Conservation (phyloP, 345 rosid species). For the Populus ilicifolia region DNA sequence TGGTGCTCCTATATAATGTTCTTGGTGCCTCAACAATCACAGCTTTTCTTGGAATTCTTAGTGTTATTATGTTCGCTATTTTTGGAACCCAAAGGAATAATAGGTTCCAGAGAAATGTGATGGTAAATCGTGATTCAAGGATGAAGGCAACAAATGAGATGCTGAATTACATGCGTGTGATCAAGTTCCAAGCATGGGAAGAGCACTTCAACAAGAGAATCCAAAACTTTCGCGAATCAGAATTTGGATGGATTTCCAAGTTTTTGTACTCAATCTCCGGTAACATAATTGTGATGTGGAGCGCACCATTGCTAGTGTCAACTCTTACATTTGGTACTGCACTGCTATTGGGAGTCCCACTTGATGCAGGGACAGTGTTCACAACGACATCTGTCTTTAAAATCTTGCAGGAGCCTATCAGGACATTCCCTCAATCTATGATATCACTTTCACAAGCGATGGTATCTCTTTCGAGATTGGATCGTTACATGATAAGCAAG, state of each 20-base stretch:
- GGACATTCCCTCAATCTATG: constrained; percentile 87
- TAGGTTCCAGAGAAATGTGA: constrained; percentile 54
- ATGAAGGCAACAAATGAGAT: constrained; percentile 95
- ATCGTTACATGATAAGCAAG: constrained; percentile 69
- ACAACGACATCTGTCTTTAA: constrained; percentile 79
- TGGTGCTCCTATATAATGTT: constrained; percentile 58
- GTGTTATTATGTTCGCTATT: constrained; percentile 43
- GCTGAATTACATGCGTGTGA: constrained; percentile 88
- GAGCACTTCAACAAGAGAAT: constrained; percentile 83
- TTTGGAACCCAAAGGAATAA: constrained; percentile 66
- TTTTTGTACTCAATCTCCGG: constrained; percentile 69
- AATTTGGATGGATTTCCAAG: constrained; percentile 76
- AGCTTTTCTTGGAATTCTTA: constrained; percentile 48
- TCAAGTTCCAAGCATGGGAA: constrained; percentile 97
- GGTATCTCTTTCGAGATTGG: constrained; percentile 79
- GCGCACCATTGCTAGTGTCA: constrained; percentile 72
- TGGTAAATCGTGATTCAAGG: constrained; percentile 74
- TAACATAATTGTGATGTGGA: constrained; percentile 72
- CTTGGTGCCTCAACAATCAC: constrained; percentile 61
- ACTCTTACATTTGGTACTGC: constrained; percentile 76
- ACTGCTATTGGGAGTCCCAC: constrained; percentile 53
- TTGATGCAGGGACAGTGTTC: constrained; percentile 85
- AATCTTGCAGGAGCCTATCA: constrained; percentile 90
- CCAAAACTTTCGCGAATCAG: constrained; percentile 58
- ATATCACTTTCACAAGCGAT: constrained; percentile 88